Conservation (phyloP, 192 early-diverging fungal genomes). For the Coemansia sp. region DNA sequence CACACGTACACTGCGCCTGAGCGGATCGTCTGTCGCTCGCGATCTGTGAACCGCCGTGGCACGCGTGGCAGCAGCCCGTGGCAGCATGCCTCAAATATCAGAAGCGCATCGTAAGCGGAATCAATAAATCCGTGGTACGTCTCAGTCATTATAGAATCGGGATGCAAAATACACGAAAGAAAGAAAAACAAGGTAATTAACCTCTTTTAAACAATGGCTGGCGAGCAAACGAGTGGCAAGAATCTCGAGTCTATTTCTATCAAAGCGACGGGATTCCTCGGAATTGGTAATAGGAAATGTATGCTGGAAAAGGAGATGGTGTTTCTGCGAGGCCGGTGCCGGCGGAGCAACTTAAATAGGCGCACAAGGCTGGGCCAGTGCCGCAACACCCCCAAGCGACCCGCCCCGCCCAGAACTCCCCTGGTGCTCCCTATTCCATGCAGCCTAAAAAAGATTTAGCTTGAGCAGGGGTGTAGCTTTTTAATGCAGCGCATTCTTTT, state of each 20-base stretch:
- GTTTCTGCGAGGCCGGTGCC: not conserved
- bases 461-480: constrained; percentile 1
- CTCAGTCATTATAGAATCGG: constrained; percentile 58
- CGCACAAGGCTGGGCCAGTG: not conserved
- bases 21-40: constrained; percentile 75
- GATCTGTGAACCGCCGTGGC: constrained; percentile 79
- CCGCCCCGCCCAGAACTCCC: not conserved
- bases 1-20: constrained; percentile 87
- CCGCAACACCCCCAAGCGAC: not conserved
- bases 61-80: constrained; percentile 66
- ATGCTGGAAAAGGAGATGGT: not conserved
- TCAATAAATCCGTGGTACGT: constrained; percentile 82
- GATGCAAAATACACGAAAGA: constrained; percentile 2
- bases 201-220: not conserved
- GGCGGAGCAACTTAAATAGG: constrained; percentile 2
- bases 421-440: not conserved
- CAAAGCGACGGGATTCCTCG: not conserved
- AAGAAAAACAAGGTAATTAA: constrained; percentile 3
- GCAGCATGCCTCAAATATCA: constrained; percentile 88
- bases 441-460: constrained; percentile 2
- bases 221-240: not conserved
- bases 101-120: constrained; percentile 81
- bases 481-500: not conserved
- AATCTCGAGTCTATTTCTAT: constrained; percentile 1
- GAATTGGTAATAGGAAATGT: constrained; percentile 1